A percentile compares a stretch with the other conserved stretches of the same genome.
Conservation (phyloP, 768 basidiomycete species). For the Termitomyces sp. region DNA sequence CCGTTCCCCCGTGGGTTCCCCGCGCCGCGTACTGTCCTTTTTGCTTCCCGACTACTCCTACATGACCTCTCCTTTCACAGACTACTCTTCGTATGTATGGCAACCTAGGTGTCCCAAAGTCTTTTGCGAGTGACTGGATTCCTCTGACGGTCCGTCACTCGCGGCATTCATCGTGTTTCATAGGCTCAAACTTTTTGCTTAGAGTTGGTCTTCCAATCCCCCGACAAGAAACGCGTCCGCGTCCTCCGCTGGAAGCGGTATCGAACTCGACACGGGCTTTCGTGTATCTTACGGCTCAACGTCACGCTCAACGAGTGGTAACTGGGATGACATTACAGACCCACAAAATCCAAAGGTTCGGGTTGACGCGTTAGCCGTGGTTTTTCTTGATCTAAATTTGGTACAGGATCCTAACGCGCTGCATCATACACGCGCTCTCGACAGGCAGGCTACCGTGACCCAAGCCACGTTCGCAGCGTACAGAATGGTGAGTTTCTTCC, state of each 20-base stretch:
- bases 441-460: conserved; percentile 33
- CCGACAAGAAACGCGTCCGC: conserved; percentile 55
- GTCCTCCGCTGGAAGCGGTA: conserved; percentile 51
- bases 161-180: not conserved
- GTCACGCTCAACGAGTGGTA: conserved; percentile 45
- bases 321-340: conserved; percentile 53
- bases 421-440: conserved; percentile 36
- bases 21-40: conserved; percentile 42
- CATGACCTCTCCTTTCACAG: conserved; percentile 19
- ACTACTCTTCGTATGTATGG: conserved; percentile 32
- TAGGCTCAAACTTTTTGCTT: conserved; percentile 12
- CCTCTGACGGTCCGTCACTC: conserved; percentile 30
- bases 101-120: conserved; percentile 40
- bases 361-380: conserved; percentile 32
- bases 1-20: conserved; percentile 58
- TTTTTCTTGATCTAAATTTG: conserved; percentile 3
- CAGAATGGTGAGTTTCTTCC: conserved; percentile 30
- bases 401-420: conserved; percentile 39
- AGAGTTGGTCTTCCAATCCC: conserved; percentile 54
- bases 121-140: conserved; percentile 5
- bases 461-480: conserved; percentile 33
- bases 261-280: conserved; percentile 43
- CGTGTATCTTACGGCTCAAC: conserved; percentile 31
- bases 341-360: conserved; percentile 47
- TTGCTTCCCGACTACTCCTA: not conserved